phyloP scores from a whole-genome alignment of 768 basidiomycete genomes.

The Megacollybia marginata region DNA sequence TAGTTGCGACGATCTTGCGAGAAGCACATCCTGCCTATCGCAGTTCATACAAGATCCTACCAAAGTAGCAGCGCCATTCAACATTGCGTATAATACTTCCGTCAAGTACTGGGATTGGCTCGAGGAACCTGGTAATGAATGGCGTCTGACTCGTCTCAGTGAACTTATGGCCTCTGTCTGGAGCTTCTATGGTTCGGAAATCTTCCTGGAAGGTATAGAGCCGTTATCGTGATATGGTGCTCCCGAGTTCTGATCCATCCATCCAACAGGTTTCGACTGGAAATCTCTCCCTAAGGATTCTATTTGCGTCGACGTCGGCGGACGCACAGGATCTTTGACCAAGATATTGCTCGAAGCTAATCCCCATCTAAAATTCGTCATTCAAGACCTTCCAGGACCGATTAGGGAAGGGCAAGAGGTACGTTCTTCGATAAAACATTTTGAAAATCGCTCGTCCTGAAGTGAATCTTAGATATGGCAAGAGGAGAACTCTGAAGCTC shows the following conservation, averaged over 20 bases:
- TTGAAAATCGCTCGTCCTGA: not conserved
- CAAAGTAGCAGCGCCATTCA: slow-evolving; percentile 1
- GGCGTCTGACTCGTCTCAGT: not conserved
- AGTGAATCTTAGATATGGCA: slow-evolving; percentile 1
- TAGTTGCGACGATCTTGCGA: slow-evolving; percentile 2
- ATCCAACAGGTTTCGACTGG: not conserved
- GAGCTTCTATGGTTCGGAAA: not conserved
- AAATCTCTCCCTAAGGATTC: not conserved
- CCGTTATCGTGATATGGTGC: not conserved
- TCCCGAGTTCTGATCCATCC: not conserved
- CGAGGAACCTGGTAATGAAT: slow-evolving; percentile 11
- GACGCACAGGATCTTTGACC: slow-evolving; percentile 1
- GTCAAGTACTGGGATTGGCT: slow-evolving; percentile 9
- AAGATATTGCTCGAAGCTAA: slow-evolving; percentile 1
- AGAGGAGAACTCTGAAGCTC: slow-evolving; percentile 2
- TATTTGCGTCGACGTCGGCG: slow-evolving; percentile 6
- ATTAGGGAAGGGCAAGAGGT: slow-evolving; percentile 4
- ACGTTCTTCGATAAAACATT: not conserved
- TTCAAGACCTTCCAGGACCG: slow-evolving; percentile 3
- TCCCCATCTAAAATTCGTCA: slow-evolving; percentile 5
- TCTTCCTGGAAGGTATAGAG: slow-evolving; percentile 3
- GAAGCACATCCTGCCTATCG: not conserved
- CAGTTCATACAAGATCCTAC: not conserved
- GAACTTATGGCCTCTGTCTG: slow-evolving; percentile 1
- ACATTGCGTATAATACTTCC: not conserved